phyloP scores from a whole-genome alignment of 805 yeast species.

The Maudiozyma saulgeensis region DNA sequence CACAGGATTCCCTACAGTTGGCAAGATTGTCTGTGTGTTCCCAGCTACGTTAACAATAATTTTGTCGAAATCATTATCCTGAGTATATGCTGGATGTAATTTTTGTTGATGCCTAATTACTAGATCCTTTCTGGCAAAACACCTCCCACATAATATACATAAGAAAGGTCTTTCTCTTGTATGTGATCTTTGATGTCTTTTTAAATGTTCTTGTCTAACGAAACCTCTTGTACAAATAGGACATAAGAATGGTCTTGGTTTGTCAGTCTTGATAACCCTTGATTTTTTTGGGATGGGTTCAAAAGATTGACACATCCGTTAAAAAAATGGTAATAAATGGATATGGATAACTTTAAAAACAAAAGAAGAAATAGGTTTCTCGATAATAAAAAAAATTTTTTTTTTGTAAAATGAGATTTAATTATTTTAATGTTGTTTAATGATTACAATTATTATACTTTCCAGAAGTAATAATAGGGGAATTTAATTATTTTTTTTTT shows the following conservation, averaged over 20 bases:
- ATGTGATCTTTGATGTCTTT: constrained; percentile 88
- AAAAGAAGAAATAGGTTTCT: too few relatives aligned
- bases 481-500: too few relatives aligned
- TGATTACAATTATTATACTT: too few relatives aligned
- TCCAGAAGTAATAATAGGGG: too few relatives aligned
- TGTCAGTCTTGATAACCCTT: constrained; percentile 75
- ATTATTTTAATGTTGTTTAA: too few relatives aligned
- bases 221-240: constrained; percentile 87
- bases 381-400: too few relatives aligned
- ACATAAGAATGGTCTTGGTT: constrained; percentile 91
- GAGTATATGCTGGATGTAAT: constrained; percentile 49
- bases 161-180: constrained; percentile 94
- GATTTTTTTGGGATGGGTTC: constrained; percentile 78
- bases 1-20: constrained; percentile 17
- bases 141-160: constrained; percentile 92
- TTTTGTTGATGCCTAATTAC: constrained; percentile 92
- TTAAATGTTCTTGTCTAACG: constrained; percentile 89
- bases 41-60: constrained; percentile 32
- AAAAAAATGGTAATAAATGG: not conserved
- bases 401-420: too few relatives aligned
- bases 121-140: constrained; percentile 84
- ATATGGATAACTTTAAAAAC: too few relatives aligned
- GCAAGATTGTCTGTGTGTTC: constrained; percentile 32
- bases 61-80: constrained; percentile 20
- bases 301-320: not conserved